Conservation (phyloP, 2,329 filamentous ascomycete genomes). For the Exutisphaerella laricina region DNA sequence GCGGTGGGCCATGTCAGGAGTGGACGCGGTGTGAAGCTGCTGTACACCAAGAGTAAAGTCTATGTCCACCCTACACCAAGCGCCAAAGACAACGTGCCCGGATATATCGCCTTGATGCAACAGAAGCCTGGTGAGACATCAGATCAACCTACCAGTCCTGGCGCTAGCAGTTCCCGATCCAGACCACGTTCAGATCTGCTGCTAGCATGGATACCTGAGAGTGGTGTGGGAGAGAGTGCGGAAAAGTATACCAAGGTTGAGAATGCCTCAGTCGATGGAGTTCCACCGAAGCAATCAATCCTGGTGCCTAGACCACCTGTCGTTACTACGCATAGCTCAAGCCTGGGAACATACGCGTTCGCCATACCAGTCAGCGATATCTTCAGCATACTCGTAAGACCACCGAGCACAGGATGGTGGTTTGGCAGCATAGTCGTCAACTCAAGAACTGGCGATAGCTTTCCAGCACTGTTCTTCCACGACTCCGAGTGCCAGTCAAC, state of each 20-base stretch:
- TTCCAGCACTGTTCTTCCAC: constrained; percentile 95
- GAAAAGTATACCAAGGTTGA: constrained; percentile 96
- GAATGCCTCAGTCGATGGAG: constrained; percentile 70
- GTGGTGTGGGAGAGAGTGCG: constrained; percentile 69
- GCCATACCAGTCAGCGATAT: constrained; percentile 84
- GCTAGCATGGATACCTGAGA: constrained; percentile 89
- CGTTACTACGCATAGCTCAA: constrained; percentile 66
- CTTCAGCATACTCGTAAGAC: constrained; percentile 83
- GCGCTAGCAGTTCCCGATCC: constrained; percentile 36
- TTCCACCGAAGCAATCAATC: constrained; percentile 77
- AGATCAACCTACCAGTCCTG: constrained; percentile 12
- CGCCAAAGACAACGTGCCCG: constrained; percentile 89
- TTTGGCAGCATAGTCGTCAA: constrained; percentile 95
- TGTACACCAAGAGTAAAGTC: constrained; percentile 98
- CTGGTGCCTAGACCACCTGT: constrained; percentile 89
- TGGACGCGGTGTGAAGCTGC: constrained; percentile 74
- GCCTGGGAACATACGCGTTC: constrained; percentile 79
- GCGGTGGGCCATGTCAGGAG: constrained; percentile 72
- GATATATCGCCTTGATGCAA: constrained; percentile 87
- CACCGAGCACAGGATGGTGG: constrained; percentile 96
- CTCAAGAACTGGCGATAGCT: constrained; percentile 80
- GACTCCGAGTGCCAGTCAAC: constrained; percentile 95
- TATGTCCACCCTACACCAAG: constrained; percentile 94
- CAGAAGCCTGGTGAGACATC: constrained; percentile 60
- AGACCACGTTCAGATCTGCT: constrained; percentile 67